phyloP scores from a whole-genome alignment of 2,329 filamentous ascomycete genomes.

The Xylaria sp. region DNA sequence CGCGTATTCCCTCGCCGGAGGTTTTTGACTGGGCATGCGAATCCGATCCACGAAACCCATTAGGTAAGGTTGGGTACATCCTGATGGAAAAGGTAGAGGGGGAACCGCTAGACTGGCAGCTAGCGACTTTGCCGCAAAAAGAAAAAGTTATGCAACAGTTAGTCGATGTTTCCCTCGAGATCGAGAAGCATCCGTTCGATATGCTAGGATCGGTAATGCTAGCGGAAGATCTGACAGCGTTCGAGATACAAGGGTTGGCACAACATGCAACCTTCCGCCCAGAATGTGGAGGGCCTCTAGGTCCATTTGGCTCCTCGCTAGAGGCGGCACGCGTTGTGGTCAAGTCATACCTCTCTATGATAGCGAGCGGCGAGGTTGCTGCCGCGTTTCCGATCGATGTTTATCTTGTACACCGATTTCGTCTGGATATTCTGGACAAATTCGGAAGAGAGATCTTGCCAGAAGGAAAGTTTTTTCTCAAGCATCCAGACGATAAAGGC shows the following conservation, averaged over 20 bases:
- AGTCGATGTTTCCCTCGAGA: slow-evolving; percentile 49
- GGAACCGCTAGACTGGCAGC: slow-evolving; percentile 51
- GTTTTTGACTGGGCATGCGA: slow-evolving; percentile 51
- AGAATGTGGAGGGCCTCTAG: slow-evolving; percentile 27
- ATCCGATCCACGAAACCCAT: slow-evolving; percentile 47
- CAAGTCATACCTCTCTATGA: slow-evolving; percentile 43
- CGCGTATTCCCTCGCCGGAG: slow-evolving; percentile 49
- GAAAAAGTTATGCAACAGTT: slow-evolving; percentile 50
- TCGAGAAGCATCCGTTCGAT: slow-evolving; percentile 50
- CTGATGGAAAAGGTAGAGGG: slow-evolving; percentile 56
- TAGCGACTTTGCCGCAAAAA: slow-evolving; percentile 44
- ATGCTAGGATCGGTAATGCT: slow-evolving; percentile 44
- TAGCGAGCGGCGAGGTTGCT: slow-evolving; percentile 44
- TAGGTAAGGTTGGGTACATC: slow-evolving; percentile 54
- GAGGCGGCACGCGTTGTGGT: slow-evolving; percentile 38
- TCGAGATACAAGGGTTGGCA: slow-evolving; percentile 40
- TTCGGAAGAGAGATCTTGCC: slow-evolving; percentile 33
- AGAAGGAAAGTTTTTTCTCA: slow-evolving; percentile 53
- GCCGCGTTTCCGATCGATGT: slow-evolving; percentile 38
- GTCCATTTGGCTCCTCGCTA: slow-evolving; percentile 45
- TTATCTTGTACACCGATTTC: slow-evolving; percentile 42
- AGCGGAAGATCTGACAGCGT: slow-evolving; percentile 5
- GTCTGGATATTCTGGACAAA: slow-evolving; percentile 40
- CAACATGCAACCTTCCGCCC: slow-evolving; percentile 35
- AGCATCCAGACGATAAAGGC: slow-evolving; percentile 59